phyloP scores from a whole-genome alignment of 768 basidiomycete genomes.

The Coprinellus micaceus region DNA sequence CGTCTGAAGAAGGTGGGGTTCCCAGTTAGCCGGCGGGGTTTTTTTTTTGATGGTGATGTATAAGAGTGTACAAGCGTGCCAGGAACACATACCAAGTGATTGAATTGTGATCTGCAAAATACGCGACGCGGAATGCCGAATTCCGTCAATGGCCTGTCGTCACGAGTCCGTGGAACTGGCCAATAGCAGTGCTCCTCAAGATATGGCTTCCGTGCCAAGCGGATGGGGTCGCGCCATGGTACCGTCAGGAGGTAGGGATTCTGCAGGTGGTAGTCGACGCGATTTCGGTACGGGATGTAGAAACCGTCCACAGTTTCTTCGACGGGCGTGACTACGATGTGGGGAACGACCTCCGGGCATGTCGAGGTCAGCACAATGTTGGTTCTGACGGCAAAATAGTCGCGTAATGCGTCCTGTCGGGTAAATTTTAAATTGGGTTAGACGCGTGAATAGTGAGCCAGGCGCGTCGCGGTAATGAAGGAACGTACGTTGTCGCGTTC shows the following conservation, averaged over 20 bases:
- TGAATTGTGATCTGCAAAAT: conserved; percentile 30
- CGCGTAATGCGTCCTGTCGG: conserved; percentile 24
- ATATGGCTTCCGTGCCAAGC: conserved; percentile 1
- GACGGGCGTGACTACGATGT: conserved; percentile 52
- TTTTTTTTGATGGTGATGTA: background rate
- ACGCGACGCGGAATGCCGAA: conserved; percentile 17
- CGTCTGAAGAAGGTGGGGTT: conserved; percentile 15
- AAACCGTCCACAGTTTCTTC: conserved; percentile 34
- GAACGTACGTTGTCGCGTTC: conserved; percentile 13
- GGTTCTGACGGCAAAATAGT: conserved; percentile 21
- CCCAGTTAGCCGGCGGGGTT: conserved; percentile 2
- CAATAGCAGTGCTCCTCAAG: conserved; percentile 7
- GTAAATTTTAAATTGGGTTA: conserved; percentile 1
- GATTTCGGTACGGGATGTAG: conserved; percentile 32
- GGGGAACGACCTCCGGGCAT: conserved; percentile 37
- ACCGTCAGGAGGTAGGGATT: background rate
- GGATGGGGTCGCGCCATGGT: background rate
- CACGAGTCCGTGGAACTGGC: conserved; percentile 1
- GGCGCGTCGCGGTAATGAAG: conserved; percentile 5
- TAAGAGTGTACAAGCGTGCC: background rate
- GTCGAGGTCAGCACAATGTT: conserved; percentile 46
- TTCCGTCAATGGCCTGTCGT: conserved; percentile 1
- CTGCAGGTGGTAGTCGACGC: conserved; percentile 14
- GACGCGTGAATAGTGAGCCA: conserved; percentile 8
- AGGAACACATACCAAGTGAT: conserved; percentile 22